Percentiles rank a stretch among this genome's conserved stretches.
Conservation (phyloP, 2,329 filamentous ascomycete genomes). For the Hymenoscyphus infarciens region DNA sequence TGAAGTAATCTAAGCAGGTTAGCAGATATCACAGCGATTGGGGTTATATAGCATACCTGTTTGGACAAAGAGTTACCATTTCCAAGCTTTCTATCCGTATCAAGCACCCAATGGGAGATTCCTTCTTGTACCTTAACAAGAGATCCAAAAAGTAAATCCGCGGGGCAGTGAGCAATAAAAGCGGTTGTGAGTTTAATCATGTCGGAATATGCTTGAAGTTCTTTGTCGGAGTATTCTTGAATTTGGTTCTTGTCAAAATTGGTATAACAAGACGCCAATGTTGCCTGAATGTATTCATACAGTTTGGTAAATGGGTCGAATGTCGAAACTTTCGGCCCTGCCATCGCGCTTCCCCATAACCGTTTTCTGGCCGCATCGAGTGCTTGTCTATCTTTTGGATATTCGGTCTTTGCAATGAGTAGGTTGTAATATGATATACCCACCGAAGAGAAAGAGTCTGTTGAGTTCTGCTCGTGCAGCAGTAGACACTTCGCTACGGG, state of each 20-base stretch:
- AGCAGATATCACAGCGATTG: slow-evolving; percentile 26
- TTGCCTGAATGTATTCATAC: slow-evolving; percentile 54
- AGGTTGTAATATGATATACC: slow-evolving; percentile 34
- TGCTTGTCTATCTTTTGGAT: slow-evolving; percentile 58
- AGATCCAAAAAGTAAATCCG: slow-evolving; percentile 50
- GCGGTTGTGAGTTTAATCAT: slow-evolving; percentile 44
- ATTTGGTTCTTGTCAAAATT: slow-evolving; percentile 40
- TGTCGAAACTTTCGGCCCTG: slow-evolving; percentile 40
- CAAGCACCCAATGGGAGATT: slow-evolving; percentile 61
- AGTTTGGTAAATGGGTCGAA: slow-evolving; percentile 65
- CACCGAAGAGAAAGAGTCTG: slow-evolving; percentile 12
- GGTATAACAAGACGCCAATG: slow-evolving; percentile 51
- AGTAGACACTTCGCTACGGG: slow-evolving; percentile 58
- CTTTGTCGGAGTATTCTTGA: slow-evolving; percentile 41
- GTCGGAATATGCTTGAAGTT: slow-evolving; percentile 44
- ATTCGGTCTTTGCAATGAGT: slow-evolving; percentile 39
- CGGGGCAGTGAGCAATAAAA: slow-evolving; percentile 39
- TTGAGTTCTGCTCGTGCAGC: slow-evolving; percentile 36
- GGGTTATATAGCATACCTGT: slow-evolving; percentile 41
- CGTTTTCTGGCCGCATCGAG: slow-evolving; percentile 62
- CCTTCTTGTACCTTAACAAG: slow-evolving; percentile 60
- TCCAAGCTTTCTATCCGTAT: slow-evolving; percentile 45
- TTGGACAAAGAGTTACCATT: slow-evolving; percentile 41
- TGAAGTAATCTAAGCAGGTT: slow-evolving; percentile 41
- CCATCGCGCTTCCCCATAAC: slow-evolving; percentile 58